Base-by-base conservation (phyloP, 2,329 filamentous ascomycete genomes). In the Neoascochyta sp. region DNA sequence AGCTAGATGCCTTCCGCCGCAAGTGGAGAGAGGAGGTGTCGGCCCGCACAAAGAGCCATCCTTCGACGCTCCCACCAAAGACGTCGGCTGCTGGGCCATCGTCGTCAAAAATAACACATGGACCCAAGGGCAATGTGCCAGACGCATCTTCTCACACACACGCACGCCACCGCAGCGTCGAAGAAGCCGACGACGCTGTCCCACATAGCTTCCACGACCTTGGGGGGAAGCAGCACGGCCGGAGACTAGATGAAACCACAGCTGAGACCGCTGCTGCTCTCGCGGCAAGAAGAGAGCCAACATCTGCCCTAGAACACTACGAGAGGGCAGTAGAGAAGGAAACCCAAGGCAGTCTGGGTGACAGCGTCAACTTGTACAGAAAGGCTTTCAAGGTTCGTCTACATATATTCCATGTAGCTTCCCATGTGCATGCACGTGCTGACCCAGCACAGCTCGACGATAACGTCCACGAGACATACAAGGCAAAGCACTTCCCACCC, bases 301-400 rank as follows among this genome's bases (percentile, higher is more conserved):
- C 71, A 13, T 85, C 89, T 8, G 92, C 92, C 1, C 66, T 98
- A 10, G 92, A 96, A 50, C 86, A 95, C 61, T 96, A 92, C 52
- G 92, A 96, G 60, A 79, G 78, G 57, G 92, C 90, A 3, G 89
- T 95, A 33, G 84, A 93, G 64, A 88, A 81, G 62, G 92, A 98
- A 65, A 76, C 74, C 0, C 78, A 84, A 50, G 92, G 92, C 1
- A 92, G 79, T 41, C 71, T 96, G 28, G 88, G 89, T 4, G 90
- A 96, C 42, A 96, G 90, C 57, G 62, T 98, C 32, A 79, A 76
- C 44, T 74, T 93, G 28, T 98, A 98, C 62, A 79, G 92, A 25
- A 88, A 83, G 61, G 92, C 92, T 1, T 96, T 94, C 61, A 80
- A 83, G 59, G 86, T 90, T 65, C 36, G 72, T 53, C 5, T n/a